phyloP scores from a whole-genome alignment of 2,329 filamentous ascomycete genomes.

The Ophiosphaerella narmari region DNA sequence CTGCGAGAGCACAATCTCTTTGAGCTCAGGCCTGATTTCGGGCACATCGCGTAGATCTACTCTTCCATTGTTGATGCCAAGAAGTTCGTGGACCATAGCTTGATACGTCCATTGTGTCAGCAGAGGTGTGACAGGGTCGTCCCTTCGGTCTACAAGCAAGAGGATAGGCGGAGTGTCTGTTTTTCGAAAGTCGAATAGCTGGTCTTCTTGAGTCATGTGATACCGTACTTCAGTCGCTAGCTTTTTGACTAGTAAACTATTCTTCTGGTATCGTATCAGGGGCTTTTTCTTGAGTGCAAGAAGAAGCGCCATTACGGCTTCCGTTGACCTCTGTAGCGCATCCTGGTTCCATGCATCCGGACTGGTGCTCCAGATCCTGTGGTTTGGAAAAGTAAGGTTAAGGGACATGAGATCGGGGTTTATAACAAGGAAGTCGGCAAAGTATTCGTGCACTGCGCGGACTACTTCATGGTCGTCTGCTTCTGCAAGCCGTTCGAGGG shows the following conservation, averaged over 20 bases:
- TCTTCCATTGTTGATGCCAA: conserved; percentile 93
- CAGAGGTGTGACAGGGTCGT: conserved; percentile 92
- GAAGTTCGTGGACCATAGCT: conserved; percentile 97
- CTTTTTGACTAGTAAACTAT: conserved; percentile 88
- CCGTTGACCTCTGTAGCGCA: conserved; percentile 80
- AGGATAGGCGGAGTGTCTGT: conserved; percentile 94
- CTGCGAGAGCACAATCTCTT: conserved; percentile 92
- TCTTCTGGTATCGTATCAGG: conserved; percentile 89
- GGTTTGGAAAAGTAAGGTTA: conserved; percentile 71
- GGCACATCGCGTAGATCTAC: conserved; percentile 85
- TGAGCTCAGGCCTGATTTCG: conserved; percentile 82
- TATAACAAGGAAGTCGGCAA: conserved; percentile 92
- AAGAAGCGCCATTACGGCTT: conserved; percentile 82
- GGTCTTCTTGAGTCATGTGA: conserved; percentile 91
- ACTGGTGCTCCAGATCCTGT: conserved; percentile 78
- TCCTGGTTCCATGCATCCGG: conserved; percentile 92
- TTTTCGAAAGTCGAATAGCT: conserved; percentile 93
- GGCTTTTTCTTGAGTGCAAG: conserved; percentile 96
- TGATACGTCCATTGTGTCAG: conserved; percentile 99
- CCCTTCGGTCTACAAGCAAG: conserved; percentile 85
- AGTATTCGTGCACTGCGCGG: conserved; percentile 90
- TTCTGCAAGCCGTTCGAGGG: conserved; percentile 89
- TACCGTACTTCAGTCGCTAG: conserved; percentile 91
- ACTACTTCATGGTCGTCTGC: conserved; percentile 98
- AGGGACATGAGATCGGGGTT: conserved; percentile 93